Conservation (phyloP, 1,284 basidiomycete species). For the Ceratobasidium papillatum region DNA sequence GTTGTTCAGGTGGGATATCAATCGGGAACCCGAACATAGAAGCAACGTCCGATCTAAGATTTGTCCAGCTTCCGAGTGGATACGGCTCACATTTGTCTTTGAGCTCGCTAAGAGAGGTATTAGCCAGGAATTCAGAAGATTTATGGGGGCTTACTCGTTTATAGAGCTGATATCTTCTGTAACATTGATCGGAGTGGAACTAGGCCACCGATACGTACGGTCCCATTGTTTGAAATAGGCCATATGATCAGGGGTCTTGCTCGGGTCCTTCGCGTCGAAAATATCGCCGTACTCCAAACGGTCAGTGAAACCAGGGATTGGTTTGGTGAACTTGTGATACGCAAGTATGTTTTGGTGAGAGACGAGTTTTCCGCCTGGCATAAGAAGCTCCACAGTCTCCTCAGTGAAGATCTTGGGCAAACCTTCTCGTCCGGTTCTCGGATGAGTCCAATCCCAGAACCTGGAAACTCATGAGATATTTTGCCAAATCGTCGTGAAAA, state of each 20-base stretch:
- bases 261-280: background rate
- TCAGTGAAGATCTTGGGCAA: constrained; percentile 25
- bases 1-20: background rate
- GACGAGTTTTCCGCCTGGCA: background rate
- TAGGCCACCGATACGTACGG: constrained; percentile 39
- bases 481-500: background rate
- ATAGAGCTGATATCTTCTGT: constrained; percentile 11
- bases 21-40: constrained; percentile 23
- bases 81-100: too few relatives aligned
- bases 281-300: constrained; percentile 9
- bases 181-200: background rate
- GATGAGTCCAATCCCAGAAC: constrained; percentile 42
- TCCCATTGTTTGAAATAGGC: constrained; percentile 34
- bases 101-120: too few relatives aligned
- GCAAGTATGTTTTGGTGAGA: constrained; percentile 19
- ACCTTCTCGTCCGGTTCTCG: constrained; percentile 4
- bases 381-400: background rate
- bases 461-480: background rate
- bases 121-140: too few relatives aligned
- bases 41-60: constrained; percentile 26
- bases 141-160: background rate
- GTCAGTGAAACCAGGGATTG: background rate
- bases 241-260: background rate
- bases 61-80: constrained; percentile 6
- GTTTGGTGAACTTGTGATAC: constrained; percentile 13